A percentile compares a stretch with the other conserved stretches of the same genome.
Conservation (phyloP, 176 grass and related monocot genomes). For the Phoenix roebelenii region DNA sequence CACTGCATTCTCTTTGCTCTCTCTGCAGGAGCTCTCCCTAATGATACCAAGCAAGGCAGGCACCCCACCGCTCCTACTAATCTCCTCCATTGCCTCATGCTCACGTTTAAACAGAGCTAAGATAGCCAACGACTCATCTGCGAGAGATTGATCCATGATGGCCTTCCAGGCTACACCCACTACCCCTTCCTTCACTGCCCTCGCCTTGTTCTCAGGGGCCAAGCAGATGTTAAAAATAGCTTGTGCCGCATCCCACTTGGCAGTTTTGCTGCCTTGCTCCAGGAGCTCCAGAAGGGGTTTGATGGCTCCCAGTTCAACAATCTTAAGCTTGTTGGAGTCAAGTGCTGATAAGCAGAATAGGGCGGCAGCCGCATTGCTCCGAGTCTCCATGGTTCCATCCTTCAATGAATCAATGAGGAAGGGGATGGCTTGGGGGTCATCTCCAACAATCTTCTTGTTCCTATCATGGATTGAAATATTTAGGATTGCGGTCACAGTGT, state of each 20-base stretch:
- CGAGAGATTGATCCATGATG: slow-evolving; percentile 37
- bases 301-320: slow-evolving; percentile 47
- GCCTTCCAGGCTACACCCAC: slow-evolving; percentile 47
- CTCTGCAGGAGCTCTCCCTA: slow-evolving; percentile 42
- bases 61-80: slow-evolving; percentile 29
- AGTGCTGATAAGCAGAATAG: slow-evolving; percentile 77
- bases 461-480: slow-evolving; percentile 83
- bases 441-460: slow-evolving; percentile 73
- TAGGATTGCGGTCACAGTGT: slow-evolving; percentile 70
- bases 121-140: slow-evolving; percentile 57
- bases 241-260: slow-evolving; percentile 65
- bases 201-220: slow-evolving; percentile 48
- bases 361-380: slow-evolving; percentile 64
- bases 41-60: slow-evolving; percentile 38
- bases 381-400: slow-evolving; percentile 47
- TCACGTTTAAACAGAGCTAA: slow-evolving; percentile 51
- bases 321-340: slow-evolving; percentile 67
- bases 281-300: slow-evolving; percentile 67
- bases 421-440: slow-evolving; percentile 46
- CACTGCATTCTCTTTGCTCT: slow-evolving; percentile 70
- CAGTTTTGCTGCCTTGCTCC: slow-evolving; percentile 43
- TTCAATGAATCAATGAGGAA: slow-evolving; percentile 60
- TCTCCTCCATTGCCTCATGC: slow-evolving; percentile 54
- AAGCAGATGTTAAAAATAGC: slow-evolving; percentile 74
- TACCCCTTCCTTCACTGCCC: slow-evolving; percentile 33